A percentile compares a stretch with the other conserved stretches of the same genome.
These are phyloP conservation scores for Lipomyces kockii DNA, from an alignment of 805 yeast genomes.

Conservation along the genomic window DNA sequence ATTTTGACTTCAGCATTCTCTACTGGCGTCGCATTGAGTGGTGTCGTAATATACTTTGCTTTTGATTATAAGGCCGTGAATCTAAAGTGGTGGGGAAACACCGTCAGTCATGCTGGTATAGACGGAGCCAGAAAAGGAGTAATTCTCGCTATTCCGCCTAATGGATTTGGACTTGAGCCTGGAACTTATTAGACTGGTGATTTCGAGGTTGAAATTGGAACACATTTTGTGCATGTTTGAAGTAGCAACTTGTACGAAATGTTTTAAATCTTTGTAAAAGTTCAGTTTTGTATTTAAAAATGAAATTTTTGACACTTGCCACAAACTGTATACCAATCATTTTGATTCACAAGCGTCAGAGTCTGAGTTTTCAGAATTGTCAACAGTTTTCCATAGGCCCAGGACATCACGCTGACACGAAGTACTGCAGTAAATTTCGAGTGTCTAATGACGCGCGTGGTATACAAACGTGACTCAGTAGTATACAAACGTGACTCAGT, in stretches of 20 bases:
- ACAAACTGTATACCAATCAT: too few species aligned
- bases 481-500: too few species aligned
- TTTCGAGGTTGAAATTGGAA: not conserved
- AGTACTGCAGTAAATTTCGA: too few species aligned
- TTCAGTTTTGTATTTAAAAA: too few species aligned
- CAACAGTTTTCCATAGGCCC: too few species aligned
- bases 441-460: too few species aligned
- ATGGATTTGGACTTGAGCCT: conserved; percentile 21
- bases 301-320: accelerated
- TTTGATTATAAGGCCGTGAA: conserved; percentile 51
- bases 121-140: conserved; percentile 18
- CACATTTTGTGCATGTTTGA: too few species aligned
- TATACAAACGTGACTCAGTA: too few species aligned
- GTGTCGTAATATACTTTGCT: conserved; percentile 59
- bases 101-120: conserved; percentile 27
- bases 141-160: conserved; percentile 9
- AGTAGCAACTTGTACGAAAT: not conserved
- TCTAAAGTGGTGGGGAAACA: conserved; percentile 69
- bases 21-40: conserved; percentile 67
- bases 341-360: too few species aligned
- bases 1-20: conserved; percentile 67
- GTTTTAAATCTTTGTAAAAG: too few species aligned
- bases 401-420: too few species aligned
- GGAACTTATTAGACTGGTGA: conserved; percentile 12
- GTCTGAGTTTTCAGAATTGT: too few species aligned